Evolutionary conservation across 2,329 filamentous ascomycete genomes (phyloP), one percentile per base, ranked within the genome.

Genomic region (Cytospora schulzeri): DNA sequence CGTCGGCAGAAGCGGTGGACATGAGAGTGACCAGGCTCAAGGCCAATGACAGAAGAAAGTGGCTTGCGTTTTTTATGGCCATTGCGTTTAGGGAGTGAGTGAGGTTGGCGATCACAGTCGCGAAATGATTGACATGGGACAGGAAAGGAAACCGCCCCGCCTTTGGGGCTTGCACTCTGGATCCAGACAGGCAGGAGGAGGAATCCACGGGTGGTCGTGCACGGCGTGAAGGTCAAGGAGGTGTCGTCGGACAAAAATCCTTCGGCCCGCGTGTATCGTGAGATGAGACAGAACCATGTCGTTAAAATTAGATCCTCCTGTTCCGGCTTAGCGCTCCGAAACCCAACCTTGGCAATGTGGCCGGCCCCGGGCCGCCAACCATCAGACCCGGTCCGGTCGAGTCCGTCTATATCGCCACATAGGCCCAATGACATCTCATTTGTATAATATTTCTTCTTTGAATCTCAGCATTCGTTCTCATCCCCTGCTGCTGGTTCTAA

Each of bases 21-120:
- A 31, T n/a, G 28, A 66, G 48, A 28, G 53, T 31, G 33, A 48
- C 51, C 45, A 64, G 41, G 52, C 38, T 45, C 51, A 60, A 35
- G 38, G 51, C 51, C 57, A 60, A 50, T 26, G 24, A 38, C 45
- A 63, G 15, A 5, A 24, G 29, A 41, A 19, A 45, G 31, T 22
- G 14, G 26, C 33, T 15, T 8, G 60, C 28, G 52, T 33, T 35
- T 56, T 29, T 50, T 38, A 62, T 62, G 60, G 59, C 38, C 52
- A 35, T 12, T n/a, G 38, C 22, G 24, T 50, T 52, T 5, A n/a
- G 17, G 4, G 17, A 52, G 28, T 51, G 60, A 19, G 28, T 50
- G 38, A 35, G 9, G 19, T 51, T 33, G n/a, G 45, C 45, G n/a
- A 48, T 48, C 45, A 24, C 45, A 48, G 45, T 22, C 45, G 45